These are phyloP conservation scores for Rhizopus microsporus DNA, from an alignment of 371 early-diverging fungal species.

Conservation along the genomic window DNA sequence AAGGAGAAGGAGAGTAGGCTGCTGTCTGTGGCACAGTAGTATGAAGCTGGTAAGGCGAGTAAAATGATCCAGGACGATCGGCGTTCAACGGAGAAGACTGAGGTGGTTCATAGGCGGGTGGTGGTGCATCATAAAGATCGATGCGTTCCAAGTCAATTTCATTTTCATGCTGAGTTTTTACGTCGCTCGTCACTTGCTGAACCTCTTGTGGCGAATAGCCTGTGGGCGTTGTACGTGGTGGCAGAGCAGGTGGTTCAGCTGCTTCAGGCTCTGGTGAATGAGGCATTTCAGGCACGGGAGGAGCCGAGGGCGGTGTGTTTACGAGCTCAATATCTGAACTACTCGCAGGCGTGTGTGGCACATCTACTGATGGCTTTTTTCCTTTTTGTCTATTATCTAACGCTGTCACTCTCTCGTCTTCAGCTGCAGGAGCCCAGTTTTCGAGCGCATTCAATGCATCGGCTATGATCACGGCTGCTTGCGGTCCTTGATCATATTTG, in stretches of 20 bases:
- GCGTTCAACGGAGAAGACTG: conserved; percentile 16
- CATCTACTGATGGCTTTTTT: conserved; percentile 13
- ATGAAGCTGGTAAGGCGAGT: conserved; percentile 24
- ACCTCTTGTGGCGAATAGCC: conserved; percentile 21
- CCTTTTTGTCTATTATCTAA: conserved; percentile 10
- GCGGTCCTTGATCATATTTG: conserved; percentile 38
- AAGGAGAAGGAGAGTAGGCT: conserved; percentile 1
- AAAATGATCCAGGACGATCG: conserved; percentile 5
- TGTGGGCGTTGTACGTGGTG: conserved; percentile 10
- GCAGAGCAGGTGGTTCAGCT: conserved; percentile 1
- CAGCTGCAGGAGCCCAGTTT: conserved; percentile 40
- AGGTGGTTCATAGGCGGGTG: conserved; percentile 36
- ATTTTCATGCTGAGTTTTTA: conserved; percentile 23
- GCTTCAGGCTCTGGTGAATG: not conserved
- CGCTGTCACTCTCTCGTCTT: conserved; percentile 42
- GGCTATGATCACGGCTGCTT: conserved; percentile 38
- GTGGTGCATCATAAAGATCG: conserved; percentile 46
- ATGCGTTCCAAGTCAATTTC: conserved; percentile 26
- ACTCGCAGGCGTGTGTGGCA: not conserved
- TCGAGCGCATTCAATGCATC: conserved; percentile 48
- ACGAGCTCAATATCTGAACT: no score
- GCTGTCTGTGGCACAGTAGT: conserved; percentile 15
- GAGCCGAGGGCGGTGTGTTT: conserved; percentile 16
- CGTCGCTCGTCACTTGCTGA: conserved; percentile 29
- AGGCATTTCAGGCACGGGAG: conserved; percentile 14